phyloP scores from a whole-genome alignment of 2,329 filamentous ascomycete species.

The Ambrosiella beaveri region DNA sequence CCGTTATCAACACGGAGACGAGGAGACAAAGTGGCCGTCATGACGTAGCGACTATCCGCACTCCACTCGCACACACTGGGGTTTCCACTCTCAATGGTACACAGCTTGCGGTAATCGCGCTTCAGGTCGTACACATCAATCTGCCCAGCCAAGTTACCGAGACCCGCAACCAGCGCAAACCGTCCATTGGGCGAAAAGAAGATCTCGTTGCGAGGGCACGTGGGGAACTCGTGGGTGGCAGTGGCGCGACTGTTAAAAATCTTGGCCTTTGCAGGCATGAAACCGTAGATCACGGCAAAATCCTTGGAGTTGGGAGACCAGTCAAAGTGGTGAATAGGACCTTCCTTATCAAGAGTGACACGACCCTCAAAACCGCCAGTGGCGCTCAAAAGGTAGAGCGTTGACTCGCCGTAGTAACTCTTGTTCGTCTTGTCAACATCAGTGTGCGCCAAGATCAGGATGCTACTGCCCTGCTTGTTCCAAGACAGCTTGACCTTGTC shows the following conservation, averaged over 20 bases:
- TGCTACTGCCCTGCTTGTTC: conserved; percentile 79
- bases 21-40: conserved; percentile 95
- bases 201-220: conserved; percentile 85
- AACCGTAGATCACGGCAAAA: conserved; percentile 94
- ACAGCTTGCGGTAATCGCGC: conserved; percentile 82
- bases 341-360: conserved; percentile 86
- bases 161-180: conserved; percentile 85
- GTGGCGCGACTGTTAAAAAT: conserved; percentile 88
- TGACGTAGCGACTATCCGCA: conserved; percentile 82
- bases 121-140: conserved; percentile 90
- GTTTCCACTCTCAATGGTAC: conserved; percentile 88
- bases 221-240: conserved; percentile 66
- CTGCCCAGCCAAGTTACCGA: conserved; percentile 91
- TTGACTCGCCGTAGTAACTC: conserved; percentile 98
- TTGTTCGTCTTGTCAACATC: conserved; percentile 97
- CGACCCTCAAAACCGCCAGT: conserved; percentile 86
- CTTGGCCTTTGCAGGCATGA: conserved; percentile 97
- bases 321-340: conserved; percentile 92
- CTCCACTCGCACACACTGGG: conserved; percentile 96
- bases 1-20: conserved; percentile 93
- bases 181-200: conserved; percentile 84
- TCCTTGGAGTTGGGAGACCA: conserved; percentile 98
- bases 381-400: conserved; percentile 82
- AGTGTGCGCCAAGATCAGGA: conserved; percentile 91
- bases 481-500: conserved; percentile 98